phyloP scores from a whole-genome alignment of 176 grass and related monocot species.

The Oryza punctata region DNA sequence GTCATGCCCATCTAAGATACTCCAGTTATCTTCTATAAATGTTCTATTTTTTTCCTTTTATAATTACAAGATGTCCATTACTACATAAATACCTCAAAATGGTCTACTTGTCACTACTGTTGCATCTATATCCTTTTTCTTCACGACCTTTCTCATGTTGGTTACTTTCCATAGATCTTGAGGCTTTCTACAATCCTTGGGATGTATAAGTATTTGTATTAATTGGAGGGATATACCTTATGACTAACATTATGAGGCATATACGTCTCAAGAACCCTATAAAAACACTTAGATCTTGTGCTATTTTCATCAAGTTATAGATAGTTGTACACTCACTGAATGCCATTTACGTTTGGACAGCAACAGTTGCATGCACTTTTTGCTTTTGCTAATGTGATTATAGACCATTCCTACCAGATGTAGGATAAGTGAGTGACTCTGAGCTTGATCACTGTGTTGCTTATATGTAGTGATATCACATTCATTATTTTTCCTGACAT shows the following conservation, averaged over 20 bases:
- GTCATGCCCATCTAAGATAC: not conserved
- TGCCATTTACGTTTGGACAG: not conserved
- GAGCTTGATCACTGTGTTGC: not conserved
- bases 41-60: not conserved
- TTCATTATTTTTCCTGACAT: constrained; percentile 7
- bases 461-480: not conserved
- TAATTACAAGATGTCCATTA: not conserved
- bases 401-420: not conserved
- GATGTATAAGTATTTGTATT: too few species aligned
- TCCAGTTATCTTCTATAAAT: not conserved
- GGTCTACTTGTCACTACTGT: not conserved
- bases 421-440: not conserved
- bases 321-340: not conserved
- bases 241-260: too few species aligned
- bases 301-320: not conserved
- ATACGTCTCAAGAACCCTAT: too few species aligned
- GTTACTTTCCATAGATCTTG: not conserved
- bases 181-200: too few species aligned
- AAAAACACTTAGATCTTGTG: too few species aligned
- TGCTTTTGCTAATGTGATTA: not conserved
- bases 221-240: too few species aligned
- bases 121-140: not conserved
- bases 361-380: not conserved
- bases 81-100: not conserved
- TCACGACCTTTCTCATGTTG: not conserved